Percentiles rank a stretch among this genome's conserved stretches.
Evolutionary conservation across 1,284 basidiomycete species (phyloP).

Genomic region (Ganoderma resinaceum): DNA sequence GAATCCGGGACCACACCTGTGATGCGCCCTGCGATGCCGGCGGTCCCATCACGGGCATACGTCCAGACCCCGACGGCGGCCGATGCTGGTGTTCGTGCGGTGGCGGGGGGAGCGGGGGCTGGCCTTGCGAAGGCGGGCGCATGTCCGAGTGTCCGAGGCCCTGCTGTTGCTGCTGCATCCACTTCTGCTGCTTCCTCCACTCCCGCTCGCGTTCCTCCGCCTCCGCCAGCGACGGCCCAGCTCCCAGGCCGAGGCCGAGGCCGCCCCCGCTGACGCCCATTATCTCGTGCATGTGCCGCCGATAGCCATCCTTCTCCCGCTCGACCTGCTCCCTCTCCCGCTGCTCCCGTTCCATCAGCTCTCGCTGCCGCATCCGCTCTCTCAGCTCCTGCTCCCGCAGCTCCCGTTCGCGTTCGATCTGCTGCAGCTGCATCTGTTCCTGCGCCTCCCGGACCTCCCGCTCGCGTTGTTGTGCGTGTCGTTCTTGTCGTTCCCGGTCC

Average conservation of each 20-base stretch:
- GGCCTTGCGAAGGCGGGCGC: constrained; percentile 22
- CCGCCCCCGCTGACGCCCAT: constrained; percentile 26
- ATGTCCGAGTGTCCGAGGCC: constrained; percentile 16
- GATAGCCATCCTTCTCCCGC: constrained; percentile 26
- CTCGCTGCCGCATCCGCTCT: constrained; percentile 20
- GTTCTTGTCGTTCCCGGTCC: constrained; percentile 26
- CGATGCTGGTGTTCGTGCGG: constrained; percentile 12
- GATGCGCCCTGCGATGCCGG: constrained; percentile 11
- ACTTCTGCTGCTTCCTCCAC: constrained; percentile 18
- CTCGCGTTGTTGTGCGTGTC: constrained; percentile 15
- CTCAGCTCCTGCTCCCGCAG: constrained; percentile 14
- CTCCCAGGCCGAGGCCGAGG: constrained; percentile 19
- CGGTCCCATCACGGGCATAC: constrained; percentile 24
- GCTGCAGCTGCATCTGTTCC: constrained; percentile 21
- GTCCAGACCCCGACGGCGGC: constrained; percentile 1
- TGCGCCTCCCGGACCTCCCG: constrained; percentile 21
- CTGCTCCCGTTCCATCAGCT: constrained; percentile 21
- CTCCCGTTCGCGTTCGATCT: constrained; percentile 27
- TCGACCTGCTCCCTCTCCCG: constrained; percentile 17
- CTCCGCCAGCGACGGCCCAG: constrained; percentile 20
- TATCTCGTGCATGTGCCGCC: constrained; percentile 24
- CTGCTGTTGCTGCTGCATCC: constrained; percentile 3
- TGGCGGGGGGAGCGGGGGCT: constrained; percentile 6
- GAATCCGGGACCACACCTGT: constrained; percentile 31
- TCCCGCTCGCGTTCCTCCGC: constrained; percentile 25